A percentile compares a stretch with the other conserved stretches of the same genome.
Conservation (phyloP, 371 early-diverging fungal species). For the Mortierella polycephala region DNA sequence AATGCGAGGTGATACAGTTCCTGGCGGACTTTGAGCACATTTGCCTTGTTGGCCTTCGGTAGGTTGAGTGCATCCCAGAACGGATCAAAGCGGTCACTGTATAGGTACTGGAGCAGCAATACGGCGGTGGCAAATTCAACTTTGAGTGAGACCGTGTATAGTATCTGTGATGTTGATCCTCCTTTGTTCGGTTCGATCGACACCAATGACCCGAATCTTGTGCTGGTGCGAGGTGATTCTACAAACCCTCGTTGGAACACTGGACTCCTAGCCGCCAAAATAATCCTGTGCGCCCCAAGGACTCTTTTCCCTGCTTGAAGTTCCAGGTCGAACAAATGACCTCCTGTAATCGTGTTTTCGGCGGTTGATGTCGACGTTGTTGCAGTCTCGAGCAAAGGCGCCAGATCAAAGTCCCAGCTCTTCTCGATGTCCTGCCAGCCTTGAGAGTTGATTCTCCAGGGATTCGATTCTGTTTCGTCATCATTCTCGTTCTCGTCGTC, state of each 20-base stretch:
- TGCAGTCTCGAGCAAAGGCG: conserved; percentile 42
- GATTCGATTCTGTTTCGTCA: conserved; percentile 10
- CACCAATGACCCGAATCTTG: conserved; percentile 23
- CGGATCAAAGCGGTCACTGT: conserved; percentile 52
- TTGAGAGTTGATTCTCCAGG: conserved; percentile 32
- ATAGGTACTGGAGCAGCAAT: conserved; percentile 45
- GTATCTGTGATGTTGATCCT: neutral
- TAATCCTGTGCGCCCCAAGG: conserved; percentile 63
- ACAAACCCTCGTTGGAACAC: conserved; percentile 29
- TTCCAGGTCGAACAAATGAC: conserved; percentile 55
- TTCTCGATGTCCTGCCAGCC: conserved; percentile 47
- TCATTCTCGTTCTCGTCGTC: conserved; percentile 27
- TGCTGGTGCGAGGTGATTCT: conserved; percentile 12
- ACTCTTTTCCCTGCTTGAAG: conserved; percentile 33
- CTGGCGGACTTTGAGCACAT: conserved; percentile 38
- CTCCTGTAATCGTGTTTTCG: conserved; percentile 52
- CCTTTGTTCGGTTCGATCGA: conserved; percentile 7
- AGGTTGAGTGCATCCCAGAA: conserved; percentile 42
- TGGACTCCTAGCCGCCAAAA: conserved; percentile 56
- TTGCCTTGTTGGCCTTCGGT: conserved; percentile 18
- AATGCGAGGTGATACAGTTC: conserved; percentile 47
- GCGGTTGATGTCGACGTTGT: conserved; percentile 8
- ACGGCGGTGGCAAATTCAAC: conserved; percentile 45
- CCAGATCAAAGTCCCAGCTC: conserved; percentile 45
- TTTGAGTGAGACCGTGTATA: conserved; percentile 20